Conservation (phyloP, 352 stramenopile species). For the Globisporangium cederbergense region DNA sequence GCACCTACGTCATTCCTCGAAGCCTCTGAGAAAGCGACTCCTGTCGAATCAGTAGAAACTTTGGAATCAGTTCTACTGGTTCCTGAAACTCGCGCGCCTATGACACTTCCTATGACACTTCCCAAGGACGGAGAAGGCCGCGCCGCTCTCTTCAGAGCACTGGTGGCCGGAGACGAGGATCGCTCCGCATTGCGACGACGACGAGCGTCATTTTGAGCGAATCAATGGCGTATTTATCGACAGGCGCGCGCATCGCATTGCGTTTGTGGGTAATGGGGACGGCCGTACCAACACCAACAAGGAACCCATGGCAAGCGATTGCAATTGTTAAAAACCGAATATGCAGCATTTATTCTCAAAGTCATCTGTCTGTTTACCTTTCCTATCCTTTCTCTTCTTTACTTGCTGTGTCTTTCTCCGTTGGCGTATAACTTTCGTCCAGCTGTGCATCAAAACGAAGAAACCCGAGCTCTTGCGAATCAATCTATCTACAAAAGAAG, state of each 20-base stretch:
- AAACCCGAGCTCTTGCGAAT: neutral
- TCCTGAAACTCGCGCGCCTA: neutral
- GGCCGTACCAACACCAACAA: no score
- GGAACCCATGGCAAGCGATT: neutral
- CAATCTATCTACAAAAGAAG: neutral
- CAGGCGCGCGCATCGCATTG: no score
- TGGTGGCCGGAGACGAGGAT: neutral
- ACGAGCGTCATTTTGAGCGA: neutral
- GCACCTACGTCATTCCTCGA: neutral
- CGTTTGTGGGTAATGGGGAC: no score
- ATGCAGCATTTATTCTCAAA: conserved; percentile 5
- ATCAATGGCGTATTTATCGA: conserved; percentile 2
- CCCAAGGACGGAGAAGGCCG: neutral
- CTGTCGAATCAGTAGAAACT: neutral
- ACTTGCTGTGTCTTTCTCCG: neutral
- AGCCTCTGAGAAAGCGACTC: neutral
- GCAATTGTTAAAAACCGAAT: neutral
- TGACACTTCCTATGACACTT: neutral
- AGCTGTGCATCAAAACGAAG: neutral
- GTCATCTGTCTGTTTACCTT: neutral
- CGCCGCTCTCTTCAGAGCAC: neutral
- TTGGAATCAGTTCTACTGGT: no score
- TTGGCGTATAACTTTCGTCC: neutral
- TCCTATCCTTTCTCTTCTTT: neutral
- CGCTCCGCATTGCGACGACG: neutral